A percentile compares a stretch with the other conserved stretches of the same genome.
Conservation (phyloP, 306 rosid genomes). For the Cucumis cinereus region DNA sequence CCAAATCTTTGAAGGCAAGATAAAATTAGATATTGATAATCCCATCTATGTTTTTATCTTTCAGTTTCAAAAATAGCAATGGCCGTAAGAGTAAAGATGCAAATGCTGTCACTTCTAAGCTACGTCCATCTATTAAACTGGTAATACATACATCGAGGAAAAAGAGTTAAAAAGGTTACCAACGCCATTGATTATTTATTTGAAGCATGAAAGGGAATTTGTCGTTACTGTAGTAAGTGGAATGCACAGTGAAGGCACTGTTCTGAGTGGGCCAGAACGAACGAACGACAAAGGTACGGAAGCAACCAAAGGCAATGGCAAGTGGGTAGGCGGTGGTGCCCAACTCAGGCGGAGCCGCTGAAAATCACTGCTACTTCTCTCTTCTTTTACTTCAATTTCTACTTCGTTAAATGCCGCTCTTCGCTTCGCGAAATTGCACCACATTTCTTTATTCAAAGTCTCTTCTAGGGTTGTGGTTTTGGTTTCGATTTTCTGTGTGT, state of each 20-base stretch:
- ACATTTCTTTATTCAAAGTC: not conserved
- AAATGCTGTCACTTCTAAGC: conserved; percentile 10
- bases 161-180: not conserved
- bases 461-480: not conserved
- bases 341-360: not conserved
- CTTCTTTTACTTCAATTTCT: not conserved
- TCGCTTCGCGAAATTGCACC: not conserved
- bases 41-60: not conserved
- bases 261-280: not conserved
- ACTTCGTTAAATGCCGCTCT: not conserved
- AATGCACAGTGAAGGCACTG: not conserved
- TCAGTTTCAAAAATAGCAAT: not conserved
- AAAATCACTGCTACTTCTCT: not conserved
- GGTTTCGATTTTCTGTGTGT: not conserved
- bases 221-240: conserved; percentile 9
- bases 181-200: not conserved
- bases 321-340: not conserved
- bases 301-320: not conserved
- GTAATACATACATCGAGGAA: not conserved
- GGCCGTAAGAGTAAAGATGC: conserved; percentile 35
- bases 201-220: not conserved
- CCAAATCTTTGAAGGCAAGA: conserved; percentile 71
- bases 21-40: conserved; percentile 1
- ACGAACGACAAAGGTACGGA: not conserved
- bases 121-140: not conserved